Conservation (phyloP, 495 filamentous ascomycete genomes). For the Mytilinidion resinicola region DNA sequence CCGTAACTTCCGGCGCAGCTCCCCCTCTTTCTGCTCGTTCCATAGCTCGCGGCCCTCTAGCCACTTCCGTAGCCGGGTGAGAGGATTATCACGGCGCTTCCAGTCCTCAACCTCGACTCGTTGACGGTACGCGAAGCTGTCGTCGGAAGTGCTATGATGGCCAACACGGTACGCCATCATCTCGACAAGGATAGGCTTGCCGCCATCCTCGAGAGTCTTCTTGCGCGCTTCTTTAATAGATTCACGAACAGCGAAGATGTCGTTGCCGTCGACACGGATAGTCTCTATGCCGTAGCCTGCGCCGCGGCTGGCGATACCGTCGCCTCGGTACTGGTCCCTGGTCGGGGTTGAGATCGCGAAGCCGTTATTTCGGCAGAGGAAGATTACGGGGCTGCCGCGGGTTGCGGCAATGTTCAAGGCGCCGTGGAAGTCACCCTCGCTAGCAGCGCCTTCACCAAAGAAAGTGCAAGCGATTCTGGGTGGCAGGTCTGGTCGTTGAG, state of each 20-base stretch:
- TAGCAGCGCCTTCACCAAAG: constrained; percentile 97
- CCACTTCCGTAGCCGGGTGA: constrained; percentile 86
- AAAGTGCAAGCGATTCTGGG: constrained; percentile 77
- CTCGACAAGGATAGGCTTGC: constrained; percentile 80
- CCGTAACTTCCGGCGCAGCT: constrained; percentile 57
- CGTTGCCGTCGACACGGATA: constrained; percentile 93
- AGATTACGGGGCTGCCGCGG: constrained; percentile 81
- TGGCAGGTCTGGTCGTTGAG: constrained; percentile 60
- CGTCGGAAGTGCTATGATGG: constrained; percentile 96
- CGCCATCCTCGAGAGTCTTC: constrained; percentile 69
- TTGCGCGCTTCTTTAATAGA: constrained; percentile 71
- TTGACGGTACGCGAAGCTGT: constrained; percentile 93
- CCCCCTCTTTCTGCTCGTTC: constrained; percentile 77
- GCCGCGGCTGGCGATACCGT: constrained; percentile 93
- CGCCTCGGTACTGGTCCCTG: constrained; percentile 91
- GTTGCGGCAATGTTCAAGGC: constrained; percentile 96
- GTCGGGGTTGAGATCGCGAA: constrained; percentile 95
- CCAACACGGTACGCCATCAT: constrained; percentile 97
- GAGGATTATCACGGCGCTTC: constrained; percentile 93
- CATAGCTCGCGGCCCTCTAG: constrained; percentile 74
- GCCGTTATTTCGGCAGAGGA: constrained; percentile 96
- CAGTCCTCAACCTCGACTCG: constrained; percentile 94
- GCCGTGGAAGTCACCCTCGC: constrained; percentile 96
- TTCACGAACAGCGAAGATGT: constrained; percentile 89
- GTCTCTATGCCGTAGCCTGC: constrained; percentile 96